phyloP scores from a whole-genome alignment of 129 eudicot genomes.

The Lactuca saligna region DNA sequence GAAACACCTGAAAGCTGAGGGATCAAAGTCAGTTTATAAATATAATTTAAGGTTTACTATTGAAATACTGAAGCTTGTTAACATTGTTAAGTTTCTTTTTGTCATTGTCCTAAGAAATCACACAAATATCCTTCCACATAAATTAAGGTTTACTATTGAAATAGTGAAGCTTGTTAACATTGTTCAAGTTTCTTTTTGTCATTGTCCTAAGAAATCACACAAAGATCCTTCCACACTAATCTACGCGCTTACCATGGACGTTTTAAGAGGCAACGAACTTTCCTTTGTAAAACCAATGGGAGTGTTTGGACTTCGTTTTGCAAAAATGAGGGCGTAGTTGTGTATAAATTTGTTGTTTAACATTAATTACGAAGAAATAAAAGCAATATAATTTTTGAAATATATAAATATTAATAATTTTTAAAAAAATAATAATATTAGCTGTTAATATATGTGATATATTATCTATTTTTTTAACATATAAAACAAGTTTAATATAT shows the following conservation, averaged over 20 bases:
- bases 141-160: no score
- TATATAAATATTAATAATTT: no score
- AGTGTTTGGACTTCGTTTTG: neutral
- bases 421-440: no score
- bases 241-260: neutral
- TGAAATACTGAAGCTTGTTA: neutral
- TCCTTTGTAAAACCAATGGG: neutral
- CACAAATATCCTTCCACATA: constrained; percentile 5
- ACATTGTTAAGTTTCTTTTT: neutral
- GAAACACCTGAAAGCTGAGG: neutral
- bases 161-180: neutral
- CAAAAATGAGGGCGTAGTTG: neutral
- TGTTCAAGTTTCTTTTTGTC: neutral
- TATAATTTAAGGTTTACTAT: neutral
- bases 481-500: no score
- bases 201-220: constrained; percentile 3
- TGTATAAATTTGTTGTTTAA: no score
- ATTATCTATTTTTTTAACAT: no score
- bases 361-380: no score
- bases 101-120: neutral
- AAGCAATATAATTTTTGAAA: no score
- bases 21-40: neutral
- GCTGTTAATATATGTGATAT: no score
- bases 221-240: constrained; percentile 6
- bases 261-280: neutral